Percentiles rank a stretch among this genome's conserved stretches.
Conservation (phyloP, 1,139 yeast species). For the Eremothecium sinecaudum region DNA sequence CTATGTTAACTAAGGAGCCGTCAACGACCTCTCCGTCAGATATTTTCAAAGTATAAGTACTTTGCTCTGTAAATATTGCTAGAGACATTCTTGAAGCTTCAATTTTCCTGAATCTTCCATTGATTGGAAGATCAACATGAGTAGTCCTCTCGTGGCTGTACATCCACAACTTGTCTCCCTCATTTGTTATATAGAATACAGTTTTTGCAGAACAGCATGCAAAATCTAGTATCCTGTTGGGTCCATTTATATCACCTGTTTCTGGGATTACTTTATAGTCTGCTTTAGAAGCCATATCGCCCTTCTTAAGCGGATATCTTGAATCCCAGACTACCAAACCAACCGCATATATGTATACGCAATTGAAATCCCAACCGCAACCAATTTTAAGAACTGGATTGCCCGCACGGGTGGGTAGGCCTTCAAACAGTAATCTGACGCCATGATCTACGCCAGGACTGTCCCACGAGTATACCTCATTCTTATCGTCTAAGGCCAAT, state of each 20-base stretch:
- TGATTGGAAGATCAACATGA: slow-evolving; percentile 18
- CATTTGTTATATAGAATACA: slow-evolving; percentile 41
- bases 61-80: slow-evolving; percentile 46
- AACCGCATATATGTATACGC: slow-evolving; percentile 40
- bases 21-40: slow-evolving; percentile 33
- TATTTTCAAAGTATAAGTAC: slow-evolving; percentile 32
- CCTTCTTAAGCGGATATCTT: slow-evolving; percentile 33
- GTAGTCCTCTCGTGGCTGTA: slow-evolving; percentile 31
- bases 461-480: slow-evolving; percentile 59
- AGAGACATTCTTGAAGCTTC: slow-evolving; percentile 32
- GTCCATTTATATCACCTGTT: slow-evolving; percentile 31
- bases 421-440: slow-evolving; percentile 37
- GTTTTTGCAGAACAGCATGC: slow-evolving; percentile 43
- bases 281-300: slow-evolving; percentile 31
- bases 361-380: slow-evolving; percentile 65
- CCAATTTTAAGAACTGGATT: slow-evolving; percentile 39
- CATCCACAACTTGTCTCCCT: slow-evolving; percentile 38
- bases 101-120: slow-evolving; percentile 24
- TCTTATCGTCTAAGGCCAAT: slow-evolving; percentile 48
- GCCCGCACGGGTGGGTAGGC: slow-evolving; percentile 16
- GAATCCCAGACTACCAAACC: slow-evolving; percentile 57
- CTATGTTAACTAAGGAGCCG: slow-evolving; percentile 18
- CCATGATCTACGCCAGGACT: slow-evolving; percentile 38
- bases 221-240: slow-evolving; percentile 43
- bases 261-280: slow-evolving; percentile 37